These are phyloP conservation scores for Daldinia decipiens DNA, from an alignment of 495 filamentous ascomycete genomes.

Conservation along the genomic window DNA sequence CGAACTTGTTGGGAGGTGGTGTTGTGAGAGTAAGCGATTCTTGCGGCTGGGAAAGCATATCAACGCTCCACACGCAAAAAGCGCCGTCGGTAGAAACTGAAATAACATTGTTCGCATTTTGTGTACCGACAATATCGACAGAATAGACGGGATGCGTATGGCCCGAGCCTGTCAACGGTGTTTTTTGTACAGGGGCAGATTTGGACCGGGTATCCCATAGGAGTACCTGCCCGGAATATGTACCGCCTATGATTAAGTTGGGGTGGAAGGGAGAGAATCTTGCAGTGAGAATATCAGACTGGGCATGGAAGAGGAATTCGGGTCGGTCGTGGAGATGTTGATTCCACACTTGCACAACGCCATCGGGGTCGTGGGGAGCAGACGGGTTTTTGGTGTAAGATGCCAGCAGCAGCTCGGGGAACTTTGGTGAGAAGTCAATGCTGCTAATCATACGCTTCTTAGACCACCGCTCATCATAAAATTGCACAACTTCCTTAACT, in stretches of 20 bases:
- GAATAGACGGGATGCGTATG: constrained; percentile 98
- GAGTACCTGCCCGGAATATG: constrained; percentile 95
- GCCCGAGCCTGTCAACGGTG: constrained; percentile 88
- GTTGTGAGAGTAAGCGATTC: constrained; percentile 87
- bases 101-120: constrained; percentile 98
- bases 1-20: constrained; percentile 88
- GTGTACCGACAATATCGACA: constrained; percentile 93
- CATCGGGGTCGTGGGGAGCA: constrained; percentile 93
- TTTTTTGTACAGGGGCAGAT: constrained; percentile 91
- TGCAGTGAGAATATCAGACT: constrained; percentile 93
- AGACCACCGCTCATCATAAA: constrained; percentile 95
- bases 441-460: constrained; percentile 96
- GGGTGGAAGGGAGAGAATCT: constrained; percentile 98
- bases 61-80: constrained; percentile 94
- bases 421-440: constrained; percentile 93
- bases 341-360: constrained; percentile 97
- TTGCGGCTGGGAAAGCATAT: constrained; percentile 96
- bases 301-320: constrained; percentile 95
- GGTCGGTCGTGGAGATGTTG: constrained; percentile 90
- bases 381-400: constrained; percentile 97
- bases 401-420: constrained; percentile 89
- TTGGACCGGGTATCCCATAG: constrained; percentile 97
- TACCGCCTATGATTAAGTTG: constrained; percentile 91
- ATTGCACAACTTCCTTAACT: constrained; percentile 88
- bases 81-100: constrained; percentile 96